A percentile compares a stretch with the other conserved stretches of the same genome.
Conservation (phyloP, 2,329 filamentous ascomycete species). For the Nemania sp. region DNA sequence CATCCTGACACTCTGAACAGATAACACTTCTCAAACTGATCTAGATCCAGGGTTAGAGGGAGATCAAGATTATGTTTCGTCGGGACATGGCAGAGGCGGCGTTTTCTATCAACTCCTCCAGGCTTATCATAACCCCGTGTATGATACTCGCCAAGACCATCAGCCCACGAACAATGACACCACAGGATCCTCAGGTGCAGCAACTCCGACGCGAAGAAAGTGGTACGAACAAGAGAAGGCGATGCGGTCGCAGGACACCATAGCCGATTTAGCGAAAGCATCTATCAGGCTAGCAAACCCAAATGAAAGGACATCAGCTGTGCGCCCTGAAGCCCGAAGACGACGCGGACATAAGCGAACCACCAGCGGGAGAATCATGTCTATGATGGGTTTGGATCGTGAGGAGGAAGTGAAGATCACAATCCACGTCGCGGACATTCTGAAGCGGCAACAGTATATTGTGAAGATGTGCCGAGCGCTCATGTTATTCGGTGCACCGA, state of each 20-base stretch:
- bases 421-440: slow-evolving; percentile 62
- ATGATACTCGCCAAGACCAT: slow-evolving; percentile 23
- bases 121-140: slow-evolving; percentile 27
- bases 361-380: slow-evolving; percentile 38
- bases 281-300: slow-evolving; percentile 31
- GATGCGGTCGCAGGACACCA: slow-evolving; percentile 45
- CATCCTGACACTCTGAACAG: slow-evolving; percentile 1
- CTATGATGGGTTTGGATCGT: slow-evolving; percentile 41
- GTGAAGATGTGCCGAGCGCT: slow-evolving; percentile 79
- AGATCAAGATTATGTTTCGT: slow-evolving; percentile 19
- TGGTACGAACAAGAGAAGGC: slow-evolving; percentile 46
- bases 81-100: slow-evolving; percentile 23
- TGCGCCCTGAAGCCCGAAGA: slow-evolving; percentile 26
- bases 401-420: slow-evolving; percentile 47
- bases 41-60: background rate
- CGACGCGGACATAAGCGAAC: slow-evolving; percentile 39
- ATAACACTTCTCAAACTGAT: slow-evolving; percentile 2
- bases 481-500: slow-evolving; percentile 87
- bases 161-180: slow-evolving; percentile 25
- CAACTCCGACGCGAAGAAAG: slow-evolving; percentile 46
- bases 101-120: slow-evolving; percentile 34
- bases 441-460: slow-evolving; percentile 78
- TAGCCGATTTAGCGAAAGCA: slow-evolving; percentile 45
- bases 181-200: slow-evolving; percentile 40
- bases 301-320: slow-evolving; percentile 17